Conservation (phyloP, 805 yeast species). For the Teunomyces barrocoloradensis region DNA sequence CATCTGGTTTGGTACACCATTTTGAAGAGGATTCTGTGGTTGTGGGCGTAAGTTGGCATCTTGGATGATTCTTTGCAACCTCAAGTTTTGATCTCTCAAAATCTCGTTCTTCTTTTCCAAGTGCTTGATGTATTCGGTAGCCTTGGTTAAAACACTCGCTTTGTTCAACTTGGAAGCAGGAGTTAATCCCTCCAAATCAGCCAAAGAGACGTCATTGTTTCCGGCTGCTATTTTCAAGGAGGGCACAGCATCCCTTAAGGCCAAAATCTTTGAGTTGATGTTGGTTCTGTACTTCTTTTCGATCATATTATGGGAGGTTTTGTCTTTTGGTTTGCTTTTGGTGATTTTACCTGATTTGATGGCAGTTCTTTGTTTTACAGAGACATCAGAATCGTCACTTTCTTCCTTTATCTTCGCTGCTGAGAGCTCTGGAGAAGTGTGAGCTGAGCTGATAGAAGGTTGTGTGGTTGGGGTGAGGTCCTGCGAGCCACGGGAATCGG, state of each 20-base stretch:
- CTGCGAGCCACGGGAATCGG: constrained; percentile 13
- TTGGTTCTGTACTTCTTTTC: constrained; percentile 80
- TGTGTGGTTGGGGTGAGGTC: constrained; percentile 18
- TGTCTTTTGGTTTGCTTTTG: constrained; percentile 53
- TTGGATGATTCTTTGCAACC: constrained; percentile 36
- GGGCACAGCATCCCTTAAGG: constrained; percentile 76
- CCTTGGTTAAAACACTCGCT: constrained; percentile 72
- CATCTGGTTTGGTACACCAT: constrained; percentile 1
- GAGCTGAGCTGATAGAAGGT: constrained; percentile 16
- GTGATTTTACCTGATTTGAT: constrained; percentile 20
- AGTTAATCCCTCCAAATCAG: constrained; percentile 65
- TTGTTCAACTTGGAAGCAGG: constrained; percentile 78
- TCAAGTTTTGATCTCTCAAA: constrained; percentile 46
- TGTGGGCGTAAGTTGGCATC: constrained; percentile 25
- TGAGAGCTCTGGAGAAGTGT: constrained; percentile 21
- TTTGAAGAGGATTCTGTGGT: constrained; percentile 8
- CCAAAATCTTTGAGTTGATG: constrained; percentile 66
- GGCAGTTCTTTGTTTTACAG: not conserved
- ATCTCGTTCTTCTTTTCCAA: constrained; percentile 59
- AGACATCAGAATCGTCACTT: constrained; percentile 5
- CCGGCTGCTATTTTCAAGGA: constrained; percentile 63
- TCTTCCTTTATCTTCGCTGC: constrained; percentile 8
- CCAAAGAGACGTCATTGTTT: constrained; percentile 32
- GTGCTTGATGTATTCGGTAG: constrained; percentile 75
- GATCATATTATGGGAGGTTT: constrained; percentile 72